A percentile compares a stretch with the other conserved stretches of the same genome.
Evolutionary conservation across 345 rosid genomes (phyloP).

Genomic region (Eucalyptus globulus): DNA sequence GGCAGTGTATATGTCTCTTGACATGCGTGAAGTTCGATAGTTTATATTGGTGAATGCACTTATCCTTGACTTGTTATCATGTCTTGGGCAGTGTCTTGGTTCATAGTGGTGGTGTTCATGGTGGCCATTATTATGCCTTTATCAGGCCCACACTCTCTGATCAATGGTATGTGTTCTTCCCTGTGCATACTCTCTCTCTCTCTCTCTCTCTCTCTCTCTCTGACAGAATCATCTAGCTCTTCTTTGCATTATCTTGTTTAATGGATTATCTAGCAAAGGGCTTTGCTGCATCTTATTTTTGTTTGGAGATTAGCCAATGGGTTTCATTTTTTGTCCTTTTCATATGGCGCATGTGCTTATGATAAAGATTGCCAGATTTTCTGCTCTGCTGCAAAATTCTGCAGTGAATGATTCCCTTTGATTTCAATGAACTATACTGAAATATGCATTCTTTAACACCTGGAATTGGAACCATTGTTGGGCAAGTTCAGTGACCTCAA

Average conservation of each 20-base stretch:
- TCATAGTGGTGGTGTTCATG: constrained; percentile 97
- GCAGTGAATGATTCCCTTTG: neutral
- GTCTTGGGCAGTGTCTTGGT: constrained; percentile 64
- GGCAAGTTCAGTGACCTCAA: neutral
- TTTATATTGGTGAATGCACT: neutral
- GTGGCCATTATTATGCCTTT: constrained; percentile 96
- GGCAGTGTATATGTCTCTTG: neutral
- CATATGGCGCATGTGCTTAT: neutral
- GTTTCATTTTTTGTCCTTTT: neutral
- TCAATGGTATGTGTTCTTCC: constrained; percentile 47
- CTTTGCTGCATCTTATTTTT: neutral
- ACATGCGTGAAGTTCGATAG: neutral
- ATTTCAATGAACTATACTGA: neutral
- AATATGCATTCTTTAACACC: neutral
- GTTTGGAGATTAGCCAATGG: neutral
- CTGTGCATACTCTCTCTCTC: neutral
- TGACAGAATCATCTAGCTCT: no score
- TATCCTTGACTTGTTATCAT: neutral
- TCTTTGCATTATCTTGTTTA: neutral
- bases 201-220: neutral
- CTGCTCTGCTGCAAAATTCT: neutral
- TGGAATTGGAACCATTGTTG: neutral
- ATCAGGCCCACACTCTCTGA: constrained; percentile 90
- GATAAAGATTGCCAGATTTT: neutral
- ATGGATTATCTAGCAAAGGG: neutral